These are phyloP conservation scores for Solanum pimpinellifolium DNA, from an alignment of 257 asterid genomes.

Conservation along the genomic window DNA sequence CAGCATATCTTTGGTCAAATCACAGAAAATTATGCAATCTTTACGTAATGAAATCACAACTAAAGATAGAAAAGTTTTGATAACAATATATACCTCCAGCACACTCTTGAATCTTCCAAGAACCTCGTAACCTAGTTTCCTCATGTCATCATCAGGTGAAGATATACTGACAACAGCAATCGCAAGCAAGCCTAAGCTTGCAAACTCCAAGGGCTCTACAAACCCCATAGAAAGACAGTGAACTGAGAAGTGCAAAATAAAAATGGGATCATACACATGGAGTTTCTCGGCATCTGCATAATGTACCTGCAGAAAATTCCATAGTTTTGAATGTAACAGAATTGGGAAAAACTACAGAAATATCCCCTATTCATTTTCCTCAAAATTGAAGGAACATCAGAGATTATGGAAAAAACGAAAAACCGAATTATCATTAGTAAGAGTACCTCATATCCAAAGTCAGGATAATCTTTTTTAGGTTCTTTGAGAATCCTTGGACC, in stretches of 20 bases:
- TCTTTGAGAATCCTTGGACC: conserved; percentile 17
- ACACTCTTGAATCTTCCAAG: conserved; percentile 57
- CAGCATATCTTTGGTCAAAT: neutral
- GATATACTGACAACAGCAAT: conserved; percentile 68
- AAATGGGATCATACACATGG: conserved; percentile 68
- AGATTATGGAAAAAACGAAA: neutral
- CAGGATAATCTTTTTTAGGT: conserved; percentile 25
- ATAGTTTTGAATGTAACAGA: neutral
- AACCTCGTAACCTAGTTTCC: conserved; percentile 75
- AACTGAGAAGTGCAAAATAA: conserved; percentile 68
- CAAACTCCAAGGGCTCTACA: conserved; percentile 77
- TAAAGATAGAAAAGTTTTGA: neutral
- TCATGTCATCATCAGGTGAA: conserved; percentile 56
- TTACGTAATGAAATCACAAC: neutral
- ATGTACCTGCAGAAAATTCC: conserved; percentile 30
- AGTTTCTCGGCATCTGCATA: conserved; percentile 21
- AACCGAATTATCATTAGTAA: neutral
- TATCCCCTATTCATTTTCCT: neutral
- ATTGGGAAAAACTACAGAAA: neutral
- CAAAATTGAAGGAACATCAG: neutral
- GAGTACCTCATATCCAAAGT: conserved; percentile 36
- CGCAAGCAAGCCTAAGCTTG: conserved; percentile 82
- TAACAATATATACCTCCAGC: conserved; percentile 41
- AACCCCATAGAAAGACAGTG: conserved; percentile 72
- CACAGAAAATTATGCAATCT: neutral